Percentiles rank a stretch among this genome's conserved stretches.
Conservation (phyloP, 176 grass and related monocot genomes). For the Ampelocalamus luodianensis region DNA sequence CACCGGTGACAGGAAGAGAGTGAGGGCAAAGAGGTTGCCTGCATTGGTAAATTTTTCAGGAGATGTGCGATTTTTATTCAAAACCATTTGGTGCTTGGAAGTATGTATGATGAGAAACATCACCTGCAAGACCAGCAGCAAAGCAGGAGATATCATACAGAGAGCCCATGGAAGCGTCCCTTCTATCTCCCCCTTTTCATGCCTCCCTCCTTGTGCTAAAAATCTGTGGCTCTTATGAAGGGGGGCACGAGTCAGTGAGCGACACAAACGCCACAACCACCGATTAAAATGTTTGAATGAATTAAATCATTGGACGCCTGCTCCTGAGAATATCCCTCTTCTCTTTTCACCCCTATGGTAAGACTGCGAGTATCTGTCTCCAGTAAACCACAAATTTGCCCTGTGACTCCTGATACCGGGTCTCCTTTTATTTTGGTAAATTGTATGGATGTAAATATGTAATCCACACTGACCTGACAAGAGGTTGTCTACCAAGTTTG, state of each 20-base stretch:
- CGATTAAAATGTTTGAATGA: not conserved
- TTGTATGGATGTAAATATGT: not conserved
- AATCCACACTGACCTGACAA: not conserved
- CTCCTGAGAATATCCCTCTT: slow-evolving; percentile 14
- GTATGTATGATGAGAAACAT: not conserved
- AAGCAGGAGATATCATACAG: slow-evolving; percentile 63
- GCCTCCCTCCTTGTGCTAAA: slow-evolving; percentile 11
- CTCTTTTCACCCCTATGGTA: not conserved
- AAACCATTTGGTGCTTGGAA: not conserved
- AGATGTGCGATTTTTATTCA: not conserved
- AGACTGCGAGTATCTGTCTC: not conserved
- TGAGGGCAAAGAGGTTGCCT: slow-evolving; percentile 82
- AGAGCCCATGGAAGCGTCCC: slow-evolving; percentile 41
- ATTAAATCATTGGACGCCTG: not conserved
- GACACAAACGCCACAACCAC: slow-evolving; percentile 36
- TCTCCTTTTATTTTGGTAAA: not conserved
- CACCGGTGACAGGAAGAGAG: slow-evolving; percentile 81
- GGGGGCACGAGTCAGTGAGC: not conserved
- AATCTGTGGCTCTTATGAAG: slow-evolving; percentile 31
- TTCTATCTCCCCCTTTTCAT: not conserved
- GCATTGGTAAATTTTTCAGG: slow-evolving; percentile 7
- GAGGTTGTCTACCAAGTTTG: not conserved
- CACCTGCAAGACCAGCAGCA: slow-evolving; percentile 58
- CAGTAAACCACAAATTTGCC: not conserved
- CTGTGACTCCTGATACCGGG: not conserved